A percentile compares a stretch with the other conserved stretches of the same genome.
Conservation (phyloP, 2,329 filamentous ascomycete genomes). For the Fusarium sp. region DNA sequence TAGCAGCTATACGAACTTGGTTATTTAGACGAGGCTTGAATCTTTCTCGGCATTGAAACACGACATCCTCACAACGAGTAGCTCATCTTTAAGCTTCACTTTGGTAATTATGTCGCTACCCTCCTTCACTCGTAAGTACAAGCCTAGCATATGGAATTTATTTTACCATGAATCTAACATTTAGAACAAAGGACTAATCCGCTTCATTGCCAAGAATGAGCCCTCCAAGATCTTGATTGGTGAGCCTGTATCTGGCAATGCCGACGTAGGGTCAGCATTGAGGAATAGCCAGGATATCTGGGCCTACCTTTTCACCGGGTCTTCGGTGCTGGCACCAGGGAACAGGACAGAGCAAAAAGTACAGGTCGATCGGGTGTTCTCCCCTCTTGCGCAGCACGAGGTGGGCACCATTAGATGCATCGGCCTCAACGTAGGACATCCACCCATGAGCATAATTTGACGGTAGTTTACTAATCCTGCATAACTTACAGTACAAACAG, state of each 20-base stretch:
- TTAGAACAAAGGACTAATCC: conserved; percentile 63
- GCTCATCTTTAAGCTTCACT: too few relatives aligned
- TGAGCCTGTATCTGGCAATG: conserved; percentile 62
- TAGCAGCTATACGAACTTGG: too few relatives aligned
- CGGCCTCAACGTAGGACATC: conserved; percentile 61
- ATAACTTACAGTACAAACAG: conserved; percentile 48
- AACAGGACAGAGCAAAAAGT: neutral
- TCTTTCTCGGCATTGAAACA: too few relatives aligned
- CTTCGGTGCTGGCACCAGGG: conserved; percentile 61
- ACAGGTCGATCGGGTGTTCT: conserved; percentile 56
- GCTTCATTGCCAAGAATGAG: conserved; percentile 66
- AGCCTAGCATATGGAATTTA: too few relatives aligned
- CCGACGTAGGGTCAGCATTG: conserved; percentile 70
- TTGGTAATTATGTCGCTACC: too few relatives aligned
- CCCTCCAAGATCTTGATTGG: conserved; percentile 64
- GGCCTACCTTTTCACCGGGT: conserved; percentile 67
- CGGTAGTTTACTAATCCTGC: too few relatives aligned
- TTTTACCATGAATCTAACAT: too few relatives aligned
- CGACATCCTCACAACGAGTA: too few relatives aligned
- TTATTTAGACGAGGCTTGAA: too few relatives aligned
- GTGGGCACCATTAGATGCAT: conserved; percentile 70
- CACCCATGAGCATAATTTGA: too few relatives aligned
- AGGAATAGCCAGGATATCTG: conserved; percentile 66
- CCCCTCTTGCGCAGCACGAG: conserved; percentile 49
- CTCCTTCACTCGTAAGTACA: too few relatives aligned